A percentile compares a stretch with the other conserved stretches of the same genome.
These are phyloP conservation scores for Dictyostelium purpureum DNA, from an alignment of 78 protist genomes.

Conservation along the genomic window DNA sequence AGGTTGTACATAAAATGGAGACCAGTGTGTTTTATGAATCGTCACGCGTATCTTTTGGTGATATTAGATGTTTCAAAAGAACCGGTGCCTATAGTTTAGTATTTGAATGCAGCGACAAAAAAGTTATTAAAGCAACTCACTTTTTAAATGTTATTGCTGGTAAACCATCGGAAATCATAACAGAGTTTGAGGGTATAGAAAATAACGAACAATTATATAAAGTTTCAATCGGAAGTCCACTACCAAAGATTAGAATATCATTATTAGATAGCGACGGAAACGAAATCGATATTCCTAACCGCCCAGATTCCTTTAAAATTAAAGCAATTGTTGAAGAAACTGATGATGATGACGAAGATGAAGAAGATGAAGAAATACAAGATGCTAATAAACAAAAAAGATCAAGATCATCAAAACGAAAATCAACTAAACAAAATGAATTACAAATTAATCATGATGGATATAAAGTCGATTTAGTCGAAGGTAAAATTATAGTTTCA, in stretches of 20 bases:
- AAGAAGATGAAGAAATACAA: background rate
- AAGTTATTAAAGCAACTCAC: conserved; percentile 22
- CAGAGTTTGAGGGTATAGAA: background rate
- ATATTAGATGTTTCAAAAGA: background rate
- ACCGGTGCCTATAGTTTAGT: conserved; percentile 37
- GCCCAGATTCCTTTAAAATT: background rate
- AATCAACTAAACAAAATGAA: background rate
- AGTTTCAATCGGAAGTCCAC: background rate
- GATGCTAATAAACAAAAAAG: background rate
- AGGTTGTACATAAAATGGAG: background rate
- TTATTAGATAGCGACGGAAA: background rate
- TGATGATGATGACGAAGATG: background rate
- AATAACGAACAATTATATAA: background rate
- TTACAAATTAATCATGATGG: background rate
- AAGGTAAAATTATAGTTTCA: background rate
- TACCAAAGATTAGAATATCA: background rate
- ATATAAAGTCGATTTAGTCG: background rate
- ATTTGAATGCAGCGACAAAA: conserved; percentile 39
- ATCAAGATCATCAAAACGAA: background rate
- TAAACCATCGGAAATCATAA: background rate
- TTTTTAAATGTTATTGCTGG: background rate
- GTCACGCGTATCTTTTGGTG: conserved; percentile 23
- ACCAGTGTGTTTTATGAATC: conserved; percentile 7
- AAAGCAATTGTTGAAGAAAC: background rate
- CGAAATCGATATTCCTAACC: background rate